Conservation (phyloP, 768 basidiomycete genomes). For the Panaeolus papilionaceus region DNA sequence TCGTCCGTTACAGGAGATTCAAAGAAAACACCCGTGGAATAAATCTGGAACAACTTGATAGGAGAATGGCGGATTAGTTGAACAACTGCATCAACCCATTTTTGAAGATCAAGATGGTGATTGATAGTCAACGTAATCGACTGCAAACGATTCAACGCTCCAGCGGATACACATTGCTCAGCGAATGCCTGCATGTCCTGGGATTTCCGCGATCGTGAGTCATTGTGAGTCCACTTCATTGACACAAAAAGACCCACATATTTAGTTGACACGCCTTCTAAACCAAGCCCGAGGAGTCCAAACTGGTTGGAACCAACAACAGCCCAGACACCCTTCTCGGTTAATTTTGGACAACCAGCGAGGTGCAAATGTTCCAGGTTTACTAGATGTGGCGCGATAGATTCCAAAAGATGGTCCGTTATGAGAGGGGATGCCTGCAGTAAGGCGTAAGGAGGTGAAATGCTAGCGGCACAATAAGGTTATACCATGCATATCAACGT, state of each 20-base stretch:
- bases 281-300: constrained; percentile 58
- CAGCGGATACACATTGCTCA: constrained; percentile 37
- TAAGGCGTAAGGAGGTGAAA: not conserved
- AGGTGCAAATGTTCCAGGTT: constrained; percentile 64
- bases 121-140: constrained; percentile 66
- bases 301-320: constrained; percentile 49
- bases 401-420: constrained; percentile 60
- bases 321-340: constrained; percentile 61
- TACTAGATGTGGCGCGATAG: constrained; percentile 53
- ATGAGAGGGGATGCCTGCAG: constrained; percentile 60
- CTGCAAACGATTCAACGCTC: constrained; percentile 49
- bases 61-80: constrained; percentile 54
- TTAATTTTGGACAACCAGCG: constrained; percentile 73
- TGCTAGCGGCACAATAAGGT: not conserved
- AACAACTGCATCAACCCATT: constrained; percentile 53
- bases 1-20: constrained; percentile 46
- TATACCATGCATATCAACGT: constrained; percentile 75
- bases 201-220: not conserved
- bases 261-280: constrained; percentile 66
- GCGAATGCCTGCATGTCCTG: constrained; percentile 63
- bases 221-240: not conserved
- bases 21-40: constrained; percentile 51
- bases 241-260: constrained; percentile 50
- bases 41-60: constrained; percentile 67
- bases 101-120: constrained; percentile 38